Percentiles rank a stretch among this genome's conserved stretches.
phyloP scores from a whole-genome alignment of 192 early-diverging fungal genomes.

The Coemansia sp. region DNA sequence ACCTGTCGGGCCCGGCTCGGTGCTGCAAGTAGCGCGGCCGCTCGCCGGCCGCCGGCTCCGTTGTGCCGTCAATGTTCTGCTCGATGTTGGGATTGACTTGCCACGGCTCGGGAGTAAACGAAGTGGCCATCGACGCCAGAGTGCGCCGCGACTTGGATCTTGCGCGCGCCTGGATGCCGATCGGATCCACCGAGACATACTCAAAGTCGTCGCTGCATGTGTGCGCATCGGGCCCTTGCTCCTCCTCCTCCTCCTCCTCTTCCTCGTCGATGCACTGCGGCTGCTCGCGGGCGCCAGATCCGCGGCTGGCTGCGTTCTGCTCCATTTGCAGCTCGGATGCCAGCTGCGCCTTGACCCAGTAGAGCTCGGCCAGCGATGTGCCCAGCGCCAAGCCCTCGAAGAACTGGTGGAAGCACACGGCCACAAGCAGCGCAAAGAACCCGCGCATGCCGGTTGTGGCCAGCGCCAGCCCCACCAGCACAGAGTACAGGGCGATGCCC shows the following conservation, averaged over 20 bases:
- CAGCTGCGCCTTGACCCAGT: slow-evolving; percentile 50
- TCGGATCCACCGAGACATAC: slow-evolving; percentile 15
- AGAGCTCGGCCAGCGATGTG: slow-evolving; percentile 66
- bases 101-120: slow-evolving; percentile 53
- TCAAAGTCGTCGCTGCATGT: slow-evolving; percentile 22
- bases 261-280: neutral
- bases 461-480: slow-evolving; percentile 73
- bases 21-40: slow-evolving; percentile 25
- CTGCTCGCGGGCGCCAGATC: no score
- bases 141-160: slow-evolving; percentile 37
- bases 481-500: slow-evolving; percentile 74
- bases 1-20: slow-evolving; percentile 29
- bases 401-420: slow-evolving; percentile 72
- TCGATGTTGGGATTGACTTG: slow-evolving; percentile 50
- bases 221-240: neutral
- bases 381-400: slow-evolving; percentile 79
- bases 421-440: slow-evolving; percentile 63
- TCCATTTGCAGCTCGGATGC: neutral
- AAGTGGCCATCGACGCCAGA: slow-evolving; percentile 44
- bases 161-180: slow-evolving; percentile 1
- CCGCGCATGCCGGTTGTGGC: slow-evolving; percentile 31
- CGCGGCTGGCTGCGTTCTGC: neutral
- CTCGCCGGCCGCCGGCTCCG: neutral
- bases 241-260: neutral
- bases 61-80: slow-evolving; percentile 12